These are phyloP conservation scores for Polyplosphaeria fusca DNA, from an alignment of 495 filamentous ascomycete genomes.

Conservation along the genomic window DNA sequence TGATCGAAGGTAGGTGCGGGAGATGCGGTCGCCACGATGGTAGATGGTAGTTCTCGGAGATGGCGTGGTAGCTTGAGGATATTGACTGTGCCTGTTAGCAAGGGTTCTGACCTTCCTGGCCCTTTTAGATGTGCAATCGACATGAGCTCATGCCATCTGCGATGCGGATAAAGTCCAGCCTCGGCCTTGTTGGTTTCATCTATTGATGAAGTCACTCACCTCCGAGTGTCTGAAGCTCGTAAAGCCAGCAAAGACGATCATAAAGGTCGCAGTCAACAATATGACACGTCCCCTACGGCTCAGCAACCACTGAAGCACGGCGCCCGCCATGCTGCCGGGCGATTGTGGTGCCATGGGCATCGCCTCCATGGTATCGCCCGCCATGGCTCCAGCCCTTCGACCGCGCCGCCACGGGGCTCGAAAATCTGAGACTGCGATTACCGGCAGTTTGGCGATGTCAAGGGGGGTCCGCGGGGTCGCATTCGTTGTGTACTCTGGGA, in stretches of 20 bases:
- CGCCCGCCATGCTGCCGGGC: slow-evolving; percentile 12
- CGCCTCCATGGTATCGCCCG: slow-evolving; percentile 18
- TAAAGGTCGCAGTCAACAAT: slow-evolving; percentile 23
- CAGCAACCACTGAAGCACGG: slow-evolving; percentile 18
- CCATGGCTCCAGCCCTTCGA: slow-evolving; percentile 3
- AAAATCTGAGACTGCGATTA: too few relatives aligned
- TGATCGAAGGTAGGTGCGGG: slow-evolving; percentile 12
- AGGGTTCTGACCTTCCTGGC: too few relatives aligned
- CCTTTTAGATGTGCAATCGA: too few relatives aligned
- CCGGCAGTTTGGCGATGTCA: too few relatives aligned
- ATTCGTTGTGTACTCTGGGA: too few relatives aligned
- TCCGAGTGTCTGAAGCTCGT: slow-evolving; percentile 17
- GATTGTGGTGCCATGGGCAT: slow-evolving; percentile 26
- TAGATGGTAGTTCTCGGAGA: slow-evolving; percentile 28
- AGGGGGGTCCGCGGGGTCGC: too few relatives aligned
- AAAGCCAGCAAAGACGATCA: slow-evolving; percentile 17
- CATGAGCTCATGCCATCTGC: too few relatives aligned
- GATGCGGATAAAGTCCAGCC: too few relatives aligned
- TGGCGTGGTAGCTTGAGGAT: slow-evolving; percentile 19
- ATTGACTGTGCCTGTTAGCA: slow-evolving; percentile 14
- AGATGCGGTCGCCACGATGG: slow-evolving; percentile 27
- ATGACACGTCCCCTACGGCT: slow-evolving; percentile 26
- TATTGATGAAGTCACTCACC: too few relatives aligned
- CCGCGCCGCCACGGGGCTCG: too few relatives aligned
- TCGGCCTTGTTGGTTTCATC: too few relatives aligned